Conservation (phyloP, 495 filamentous ascomycete genomes). For the Neurospora sp. region DNA sequence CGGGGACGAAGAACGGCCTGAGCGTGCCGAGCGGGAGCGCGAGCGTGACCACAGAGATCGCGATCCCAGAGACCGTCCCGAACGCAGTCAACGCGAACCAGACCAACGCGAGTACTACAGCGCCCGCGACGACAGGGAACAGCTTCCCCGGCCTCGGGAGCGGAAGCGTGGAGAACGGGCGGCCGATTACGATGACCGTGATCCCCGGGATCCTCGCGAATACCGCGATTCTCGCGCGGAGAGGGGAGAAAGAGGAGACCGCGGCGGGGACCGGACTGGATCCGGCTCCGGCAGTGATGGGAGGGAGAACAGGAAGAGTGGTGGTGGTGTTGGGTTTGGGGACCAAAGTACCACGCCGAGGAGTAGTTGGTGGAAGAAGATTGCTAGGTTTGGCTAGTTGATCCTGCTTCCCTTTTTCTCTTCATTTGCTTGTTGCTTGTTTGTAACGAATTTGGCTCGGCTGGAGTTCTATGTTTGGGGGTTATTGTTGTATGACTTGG, state of each 20-base stretch:
- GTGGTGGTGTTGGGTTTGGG: conserved; percentile 23
- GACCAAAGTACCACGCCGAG: conserved; percentile 31
- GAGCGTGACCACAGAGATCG: conserved; percentile 5
- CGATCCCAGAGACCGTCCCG: conserved; percentile 7
- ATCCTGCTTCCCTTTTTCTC: neutral
- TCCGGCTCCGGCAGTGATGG: conserved; percentile 35
- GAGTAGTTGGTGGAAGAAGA: conserved; percentile 47
- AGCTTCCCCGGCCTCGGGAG: neutral
- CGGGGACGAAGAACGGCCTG: neutral
- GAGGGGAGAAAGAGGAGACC: conserved; percentile 2
- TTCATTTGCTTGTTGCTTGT: neutral
- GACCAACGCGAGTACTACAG: neutral
- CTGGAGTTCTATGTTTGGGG: neutral
- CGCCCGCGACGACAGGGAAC: neutral
- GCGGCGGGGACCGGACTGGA: conserved; percentile 21
- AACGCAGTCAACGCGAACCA: neutral
- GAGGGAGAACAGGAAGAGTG: conserved; percentile 23
- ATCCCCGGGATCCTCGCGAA: neutral
- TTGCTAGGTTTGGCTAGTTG: conserved; percentile 16
- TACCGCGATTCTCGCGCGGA: neutral
- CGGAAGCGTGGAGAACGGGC: neutral
- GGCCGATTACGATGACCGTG: neutral
- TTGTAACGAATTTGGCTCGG: neutral
- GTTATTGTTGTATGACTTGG: neutral
- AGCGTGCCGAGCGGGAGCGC: conserved; percentile 3